Evolutionary conservation across 495 filamentous ascomycete species (phyloP), one percentile per base, ranked within the genome.

Genomic region (Aspergillus saccharolyticus): DNA sequence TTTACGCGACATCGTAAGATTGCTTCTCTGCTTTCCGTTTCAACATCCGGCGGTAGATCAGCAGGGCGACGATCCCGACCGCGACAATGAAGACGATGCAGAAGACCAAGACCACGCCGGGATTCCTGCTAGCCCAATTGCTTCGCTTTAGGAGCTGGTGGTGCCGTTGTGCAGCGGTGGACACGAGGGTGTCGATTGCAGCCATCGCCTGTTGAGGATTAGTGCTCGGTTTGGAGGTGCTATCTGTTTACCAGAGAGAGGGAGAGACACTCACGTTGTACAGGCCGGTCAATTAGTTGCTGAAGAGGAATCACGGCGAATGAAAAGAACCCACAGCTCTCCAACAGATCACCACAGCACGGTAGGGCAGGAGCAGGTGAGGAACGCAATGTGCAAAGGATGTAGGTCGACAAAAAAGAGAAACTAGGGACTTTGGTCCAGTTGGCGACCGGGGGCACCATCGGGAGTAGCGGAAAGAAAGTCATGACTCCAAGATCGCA

Each of bases 21-120:
- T 72, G 53, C 50, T 62, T 66, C 15, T 67, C 64, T 1, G 74
- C 73, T 45, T 69, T 74, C 30, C 64, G 56, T 7, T 67, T 65
- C 63, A 75, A 61, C 62, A 66, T 69, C 55, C 64, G 71, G 42
- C 79, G 75, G 52, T 81, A 80, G 14, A 69, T 18, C 46, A 80
- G 74, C 0, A 82, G 59, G 8, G 70, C 54, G 3, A 70, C 54
- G 14, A 83, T 58, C 3, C 80, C 76, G 20, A 77, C 19, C 0
- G 44, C 74, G 19, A 83, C 71, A 43, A 78, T 57, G 43, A 79
- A 79, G 18, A 82, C 69, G 53, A 83, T 82, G 59, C 68, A 72
- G 61, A 83, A 83, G 7, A 83, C 80, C 24, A 83, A 65, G 8
- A 83, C 64, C 17, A 79, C 74, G 52, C 80, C 80, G 49, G 74